Base-by-base conservation (phyloP, 2,329 filamentous ascomycete genomes). In the Fusarium sp. region DNA sequence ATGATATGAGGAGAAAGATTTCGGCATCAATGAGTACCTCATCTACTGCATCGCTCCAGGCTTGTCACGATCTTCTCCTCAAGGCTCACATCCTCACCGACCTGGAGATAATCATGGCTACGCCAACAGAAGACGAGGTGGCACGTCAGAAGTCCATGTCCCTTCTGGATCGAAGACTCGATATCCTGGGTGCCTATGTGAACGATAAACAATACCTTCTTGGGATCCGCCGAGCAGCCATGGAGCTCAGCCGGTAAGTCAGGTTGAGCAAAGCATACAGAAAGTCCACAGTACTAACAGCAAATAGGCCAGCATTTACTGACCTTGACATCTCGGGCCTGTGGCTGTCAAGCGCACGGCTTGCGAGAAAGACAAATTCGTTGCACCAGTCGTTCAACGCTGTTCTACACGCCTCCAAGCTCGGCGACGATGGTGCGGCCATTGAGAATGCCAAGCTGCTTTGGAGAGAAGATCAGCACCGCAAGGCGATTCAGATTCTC, bases 171-270 rank as follows among this genome's bases (percentile, higher is more conserved):
- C 91, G 93, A 54, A 92, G 97, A n/a, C 85, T 99, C n/a, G 94
- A 95, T 75, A 89, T 97, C 2, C 86, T 99, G 3, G 97, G 97
- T 1, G 94, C 95, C 1, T 98, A 97, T 78, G 92, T 95, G 41
- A 91, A 92, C 62, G 95, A 99, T 81, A 99, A 99, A 81, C 96
- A 98, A 80, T 98, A 97, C 80, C 84, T 99, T 11, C 87, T 99
- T 31, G 94, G 95, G 1, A 88, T 98, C 45, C 91, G 95, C 66
- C 90, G 97, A 76, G 96, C 97, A 27, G 91, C 93, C 1, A 98
- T 99, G 94, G 91, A 95, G 75, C 82, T 97, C 66, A 91, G 91
- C 72, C 86, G 87, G 92, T 93, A 85, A 78, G 88, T 84, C 27
- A n/a, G 13, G 14, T 10, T 67, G 14, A 45, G 16, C 33, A 20